Conservation (phyloP, 768 basidiomycete genomes). For the Strobilomyces echinocephalus region DNA sequence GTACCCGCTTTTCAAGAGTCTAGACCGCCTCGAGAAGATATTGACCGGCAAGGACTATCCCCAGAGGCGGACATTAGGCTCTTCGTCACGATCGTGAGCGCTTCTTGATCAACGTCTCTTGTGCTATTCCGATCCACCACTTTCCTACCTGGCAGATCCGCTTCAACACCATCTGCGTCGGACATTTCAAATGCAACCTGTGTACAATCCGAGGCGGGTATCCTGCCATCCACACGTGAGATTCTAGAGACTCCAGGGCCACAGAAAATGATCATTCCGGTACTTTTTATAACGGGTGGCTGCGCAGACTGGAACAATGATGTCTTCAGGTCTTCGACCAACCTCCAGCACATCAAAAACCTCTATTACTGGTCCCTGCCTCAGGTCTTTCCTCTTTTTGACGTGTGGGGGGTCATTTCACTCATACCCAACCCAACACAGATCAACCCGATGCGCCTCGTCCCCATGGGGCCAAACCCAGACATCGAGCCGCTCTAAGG, state of each 20-base stretch:
- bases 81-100: constrained; percentile 84
- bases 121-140: neutral
- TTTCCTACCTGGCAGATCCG: constrained; percentile 48
- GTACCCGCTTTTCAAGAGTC: constrained; percentile 62
- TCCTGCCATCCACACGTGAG: constrained; percentile 65
- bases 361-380: constrained; percentile 38
- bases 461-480: constrained; percentile 71
- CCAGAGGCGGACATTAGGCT: constrained; percentile 81
- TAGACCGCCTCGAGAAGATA: constrained; percentile 78
- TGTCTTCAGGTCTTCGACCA: constrained; percentile 82
- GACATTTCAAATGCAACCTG: constrained; percentile 93
- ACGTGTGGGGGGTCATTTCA: no score
- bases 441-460: constrained; percentile 76
- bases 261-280: neutral
- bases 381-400: constrained; percentile 9
- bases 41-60: constrained; percentile 79
- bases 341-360: constrained; percentile 73
- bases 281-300: constrained; percentile 47
- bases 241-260: neutral
- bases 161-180: constrained; percentile 86
- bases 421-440: constrained; percentile 26
- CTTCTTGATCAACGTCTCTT: neutral
- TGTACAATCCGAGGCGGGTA: constrained; percentile 83
- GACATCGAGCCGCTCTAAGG: constrained; percentile 56
- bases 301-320: constrained; percentile 86